Conservation (phyloP, 2,329 filamentous ascomycete species). For the Xylariaceae sp. region DNA sequence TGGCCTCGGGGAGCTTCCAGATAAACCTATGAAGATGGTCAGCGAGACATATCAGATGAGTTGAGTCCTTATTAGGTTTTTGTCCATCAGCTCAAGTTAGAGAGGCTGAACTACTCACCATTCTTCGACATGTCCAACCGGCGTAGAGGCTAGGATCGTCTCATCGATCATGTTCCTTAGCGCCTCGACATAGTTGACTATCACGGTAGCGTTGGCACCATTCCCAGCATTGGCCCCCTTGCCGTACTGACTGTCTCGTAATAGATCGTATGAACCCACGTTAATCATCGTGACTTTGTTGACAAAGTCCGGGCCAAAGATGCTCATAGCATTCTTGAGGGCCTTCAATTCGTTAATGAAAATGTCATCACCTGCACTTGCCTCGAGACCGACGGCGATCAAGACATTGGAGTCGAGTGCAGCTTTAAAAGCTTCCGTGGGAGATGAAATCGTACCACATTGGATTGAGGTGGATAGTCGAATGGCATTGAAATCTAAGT, state of each 20-base stretch:
- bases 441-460: constrained; percentile 28
- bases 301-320: constrained; percentile 23
- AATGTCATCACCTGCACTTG: constrained; percentile 22
- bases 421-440: constrained; percentile 28
- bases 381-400: constrained; percentile 28
- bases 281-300: constrained; percentile 28
- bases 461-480: constrained; percentile 39
- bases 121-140: constrained; percentile 30
- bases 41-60: constrained; percentile 1
- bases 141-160: constrained; percentile 24
- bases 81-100: not conserved
- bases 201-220: constrained; percentile 25
- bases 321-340: constrained; percentile 18
- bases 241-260: constrained; percentile 25
- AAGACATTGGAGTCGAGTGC: constrained; percentile 29
- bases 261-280: constrained; percentile 31
- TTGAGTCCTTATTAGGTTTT: not conserved
- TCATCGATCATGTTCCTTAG: constrained; percentile 25
- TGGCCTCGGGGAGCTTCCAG: no score
- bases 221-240: constrained; percentile 22
- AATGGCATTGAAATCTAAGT: constrained; percentile 44
- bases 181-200: constrained; percentile 29
- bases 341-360: constrained; percentile 29
- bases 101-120: constrained; percentile 19
- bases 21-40: constrained; percentile 7